Conservation (phyloP, 2,329 filamentous ascomycete species). For the Geosmithia flava region DNA sequence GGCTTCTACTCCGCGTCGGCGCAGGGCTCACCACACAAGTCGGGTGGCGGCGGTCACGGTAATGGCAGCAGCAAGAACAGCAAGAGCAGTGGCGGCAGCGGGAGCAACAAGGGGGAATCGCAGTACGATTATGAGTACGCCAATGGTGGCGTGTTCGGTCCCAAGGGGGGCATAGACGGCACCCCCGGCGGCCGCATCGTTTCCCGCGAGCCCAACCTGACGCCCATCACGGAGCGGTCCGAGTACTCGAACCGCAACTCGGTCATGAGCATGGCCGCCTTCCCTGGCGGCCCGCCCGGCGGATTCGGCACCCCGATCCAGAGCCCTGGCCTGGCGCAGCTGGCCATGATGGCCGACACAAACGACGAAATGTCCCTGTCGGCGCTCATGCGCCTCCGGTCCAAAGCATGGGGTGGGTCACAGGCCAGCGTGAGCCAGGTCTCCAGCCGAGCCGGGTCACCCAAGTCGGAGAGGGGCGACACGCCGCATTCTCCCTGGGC, state of each 20-base stretch:
- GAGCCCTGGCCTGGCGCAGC: slow-evolving; percentile 65
- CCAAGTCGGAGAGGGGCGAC: slow-evolving; percentile 35
- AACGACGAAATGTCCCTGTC: slow-evolving; percentile 59
- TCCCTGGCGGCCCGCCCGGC: slow-evolving; percentile 10
- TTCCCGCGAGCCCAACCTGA: slow-evolving; percentile 80
- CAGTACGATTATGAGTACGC: slow-evolving; percentile 35
- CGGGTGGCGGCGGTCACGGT: not conserved
- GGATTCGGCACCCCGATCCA: slow-evolving; percentile 37
- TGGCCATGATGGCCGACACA: slow-evolving; percentile 51
- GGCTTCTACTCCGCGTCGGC: slow-evolving; percentile 72
- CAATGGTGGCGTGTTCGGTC: slow-evolving; percentile 83
- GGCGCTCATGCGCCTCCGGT: slow-evolving; percentile 59
- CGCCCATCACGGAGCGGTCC: slow-evolving; percentile 89
- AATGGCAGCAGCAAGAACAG: slow-evolving; percentile 10
- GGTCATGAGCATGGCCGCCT: slow-evolving; percentile 50
- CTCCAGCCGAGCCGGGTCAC: slow-evolving; percentile 39
- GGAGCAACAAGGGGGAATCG: slow-evolving; percentile 4
- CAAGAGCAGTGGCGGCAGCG: slow-evolving; percentile 12
- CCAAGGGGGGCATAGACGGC: slow-evolving; percentile 53
- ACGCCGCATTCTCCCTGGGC: slow-evolving; percentile 29
- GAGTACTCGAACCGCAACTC: slow-evolving; percentile 95
- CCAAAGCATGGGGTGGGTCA: slow-evolving; percentile 70
- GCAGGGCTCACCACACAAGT: slow-evolving; percentile 19
- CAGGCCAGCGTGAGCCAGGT: slow-evolving; percentile 50
- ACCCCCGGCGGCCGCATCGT: slow-evolving; percentile 61